Base-by-base conservation (phyloP, 1,284 basidiomycete species). In the Entoloma clypeatum region DNA sequence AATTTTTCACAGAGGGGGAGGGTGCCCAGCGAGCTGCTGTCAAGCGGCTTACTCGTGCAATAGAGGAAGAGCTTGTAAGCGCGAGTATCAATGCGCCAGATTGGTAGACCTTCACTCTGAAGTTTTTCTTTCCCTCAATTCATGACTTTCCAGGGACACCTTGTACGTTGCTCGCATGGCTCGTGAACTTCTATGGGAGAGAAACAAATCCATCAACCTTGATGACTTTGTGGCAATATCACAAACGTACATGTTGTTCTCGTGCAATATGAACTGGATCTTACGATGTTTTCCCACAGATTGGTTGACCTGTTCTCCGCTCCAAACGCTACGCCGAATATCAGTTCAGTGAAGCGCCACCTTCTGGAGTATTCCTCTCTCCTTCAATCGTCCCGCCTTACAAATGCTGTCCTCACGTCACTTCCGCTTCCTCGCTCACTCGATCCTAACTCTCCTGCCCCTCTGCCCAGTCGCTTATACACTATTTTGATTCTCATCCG, bases 61-160 rank as follows among this genome's bases (percentile, higher is more conserved):
- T 96, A 41, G 82, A 88, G 62, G 60, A 62, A 7, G 80, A 82
- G 53, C 67, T 98, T 49, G 62, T 82, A 25, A 78, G 81, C 56
- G 68, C 83, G 34, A 96, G 89, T 2, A 79, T 98, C 50, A 97
- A 98, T 59, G 89, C 91, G 7, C 85, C 89, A 19, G 89, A 97
- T 61, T 98, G 94, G 94, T 91, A 57, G 50, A 75, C n/a, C n/a
- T n/a, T 67, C 17, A 25, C 11, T 27, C 14, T 36, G 25, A 41
- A 50, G 30, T 45, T 48, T 25, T 43, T 42, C 34, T 28, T 44
- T 28, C 44, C 25, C 22, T 44, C 32, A 46, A 41, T 31, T 37
- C 27, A 31, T 31, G 29, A 42, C 36, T 46, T 29, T 45, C 10
- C 53, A 93, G 90, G 91, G 84, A 92, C 48, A 88, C 88, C 0